Evolutionary conservation across 805 yeast genomes (phyloP).

Genomic region (Grigorovia transvaalensis): DNA sequence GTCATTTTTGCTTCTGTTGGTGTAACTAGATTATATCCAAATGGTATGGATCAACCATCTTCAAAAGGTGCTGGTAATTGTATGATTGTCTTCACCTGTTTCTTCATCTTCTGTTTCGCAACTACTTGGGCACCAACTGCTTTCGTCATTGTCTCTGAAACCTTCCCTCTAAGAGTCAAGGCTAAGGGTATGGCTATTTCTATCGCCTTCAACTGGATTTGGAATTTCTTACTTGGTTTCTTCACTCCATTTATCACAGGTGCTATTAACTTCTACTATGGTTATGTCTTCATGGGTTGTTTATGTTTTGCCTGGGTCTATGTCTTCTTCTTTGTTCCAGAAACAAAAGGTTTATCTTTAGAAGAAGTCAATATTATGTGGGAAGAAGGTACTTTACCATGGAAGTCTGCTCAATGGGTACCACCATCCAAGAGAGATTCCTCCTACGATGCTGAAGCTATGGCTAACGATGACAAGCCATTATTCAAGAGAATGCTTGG

Average conservation of each 20-base stretch:
- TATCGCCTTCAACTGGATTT: slow-evolving; percentile 49
- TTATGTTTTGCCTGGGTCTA: slow-evolving; percentile 45
- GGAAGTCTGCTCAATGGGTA: slow-evolving; percentile 37
- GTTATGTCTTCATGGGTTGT: slow-evolving; percentile 51
- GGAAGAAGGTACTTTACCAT: slow-evolving; percentile 30
- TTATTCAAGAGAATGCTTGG: slow-evolving; percentile 9
- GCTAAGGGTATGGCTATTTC: slow-evolving; percentile 45
- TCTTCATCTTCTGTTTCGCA: slow-evolving; percentile 63
- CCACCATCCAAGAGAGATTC: slow-evolving; percentile 35
- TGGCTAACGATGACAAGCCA: slow-evolving; percentile 12
- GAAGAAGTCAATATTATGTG: slow-evolving; percentile 67
- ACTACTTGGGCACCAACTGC: slow-evolving; percentile 67
- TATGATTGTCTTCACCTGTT: slow-evolving; percentile 60
- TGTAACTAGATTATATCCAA: slow-evolving; percentile 35
- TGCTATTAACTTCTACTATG: slow-evolving; percentile 57
- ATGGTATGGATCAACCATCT: slow-evolving; percentile 31
- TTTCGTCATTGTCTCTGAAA: slow-evolving; percentile 55
- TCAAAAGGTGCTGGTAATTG: slow-evolving; percentile 52
- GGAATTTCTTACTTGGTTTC: slow-evolving; percentile 57
- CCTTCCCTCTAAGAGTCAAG: slow-evolving; percentile 63
- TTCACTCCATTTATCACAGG: slow-evolving; percentile 60
- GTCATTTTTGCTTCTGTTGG: slow-evolving; percentile 51
- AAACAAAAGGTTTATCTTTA: slow-evolving; percentile 68
- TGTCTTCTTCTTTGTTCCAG: slow-evolving; percentile 59
- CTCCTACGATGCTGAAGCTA: slow-evolving; percentile 11